Evolutionary conservation across 176 grass and related monocot species (phyloP).

Genomic region (Phoenix dactylifera): DNA sequence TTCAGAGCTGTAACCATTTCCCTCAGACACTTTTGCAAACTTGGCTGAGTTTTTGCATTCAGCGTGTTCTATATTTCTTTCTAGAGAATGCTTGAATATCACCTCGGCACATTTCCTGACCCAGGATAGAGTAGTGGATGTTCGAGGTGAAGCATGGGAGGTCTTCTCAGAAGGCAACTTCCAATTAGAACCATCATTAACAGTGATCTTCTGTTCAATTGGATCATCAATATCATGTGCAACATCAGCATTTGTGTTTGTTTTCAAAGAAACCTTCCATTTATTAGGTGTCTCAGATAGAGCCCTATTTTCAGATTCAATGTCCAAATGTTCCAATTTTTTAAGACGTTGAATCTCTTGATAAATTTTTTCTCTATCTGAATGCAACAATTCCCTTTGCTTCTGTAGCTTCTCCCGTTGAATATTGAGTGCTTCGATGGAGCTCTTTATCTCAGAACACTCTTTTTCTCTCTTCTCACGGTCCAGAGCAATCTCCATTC

Average conservation of each 20-base stretch:
- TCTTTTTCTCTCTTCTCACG: slow-evolving; percentile 66
- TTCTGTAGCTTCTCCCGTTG: slow-evolving; percentile 90
- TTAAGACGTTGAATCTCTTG: slow-evolving; percentile 64
- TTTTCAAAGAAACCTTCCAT: slow-evolving; percentile 21
- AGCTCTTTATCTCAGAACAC: slow-evolving; percentile 54
- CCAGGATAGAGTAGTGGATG: slow-evolving; percentile 58
- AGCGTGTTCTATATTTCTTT: slow-evolving; percentile 14
- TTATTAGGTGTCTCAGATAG: slow-evolving; percentile 34
- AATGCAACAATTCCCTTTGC: slow-evolving; percentile 75
- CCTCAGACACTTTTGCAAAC: slow-evolving; percentile 7
- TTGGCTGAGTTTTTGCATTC: slow-evolving; percentile 19
- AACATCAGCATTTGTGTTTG: slow-evolving; percentile 19
- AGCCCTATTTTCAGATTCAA: slow-evolving; percentile 62
- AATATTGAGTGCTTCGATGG: slow-evolving; percentile 47
- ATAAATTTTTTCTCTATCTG: slow-evolving; percentile 73
- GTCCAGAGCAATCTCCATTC: slow-evolving; percentile 55
- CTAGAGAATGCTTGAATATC: slow-evolving; percentile 67
- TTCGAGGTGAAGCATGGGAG: slow-evolving; percentile 31
- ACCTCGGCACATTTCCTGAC: slow-evolving; percentile 62
- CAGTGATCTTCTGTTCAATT: neutral
- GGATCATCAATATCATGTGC: slow-evolving; percentile 5
- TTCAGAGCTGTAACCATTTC: neutral
- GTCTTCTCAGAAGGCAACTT: neutral
- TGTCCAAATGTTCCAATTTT: slow-evolving; percentile 49
- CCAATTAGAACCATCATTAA: neutral